Evolutionary conservation across 495 filamentous ascomycete species (phyloP).

Genomic region (Penicillium antarcticum): DNA sequence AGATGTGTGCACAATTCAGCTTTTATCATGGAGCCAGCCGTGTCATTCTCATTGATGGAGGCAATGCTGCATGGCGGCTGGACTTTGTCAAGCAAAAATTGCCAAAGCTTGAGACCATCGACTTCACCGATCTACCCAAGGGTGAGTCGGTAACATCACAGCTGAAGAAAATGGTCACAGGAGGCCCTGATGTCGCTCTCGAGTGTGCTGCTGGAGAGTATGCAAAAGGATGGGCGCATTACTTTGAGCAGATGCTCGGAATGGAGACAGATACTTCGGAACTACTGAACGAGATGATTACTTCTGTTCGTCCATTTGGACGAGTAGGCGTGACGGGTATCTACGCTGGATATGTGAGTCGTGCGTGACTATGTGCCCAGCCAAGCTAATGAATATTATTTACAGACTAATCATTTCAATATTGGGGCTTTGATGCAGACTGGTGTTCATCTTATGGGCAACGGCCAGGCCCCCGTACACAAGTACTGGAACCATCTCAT

Average conservation of each 20-base stretch:
- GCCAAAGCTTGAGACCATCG: conserved; percentile 58
- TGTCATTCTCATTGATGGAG: conserved; percentile 79
- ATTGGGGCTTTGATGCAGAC: conserved; percentile 85
- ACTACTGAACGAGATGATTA: conserved; percentile 85
- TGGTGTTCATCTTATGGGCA: conserved; percentile 76
- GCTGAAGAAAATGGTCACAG: conserved; percentile 69
- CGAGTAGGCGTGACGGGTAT: conserved; percentile 75
- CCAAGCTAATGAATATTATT: neutral
- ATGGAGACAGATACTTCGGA: conserved; percentile 85
- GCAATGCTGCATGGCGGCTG: conserved; percentile 58
- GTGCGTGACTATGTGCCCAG: neutral
- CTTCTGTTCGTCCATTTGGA: conserved; percentile 71
- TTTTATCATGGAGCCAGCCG: conserved; percentile 68
- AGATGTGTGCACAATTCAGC: conserved; percentile 74
- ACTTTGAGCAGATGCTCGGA: conserved; percentile 68
- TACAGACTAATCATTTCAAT: conserved; percentile 77
- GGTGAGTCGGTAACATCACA: conserved; percentile 62
- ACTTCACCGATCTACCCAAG: conserved; percentile 51
- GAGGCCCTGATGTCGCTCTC: conserved; percentile 72
- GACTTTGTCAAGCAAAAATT: conserved; percentile 62
- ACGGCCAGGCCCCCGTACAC: conserved; percentile 82
- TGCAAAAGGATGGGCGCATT: conserved; percentile 77
- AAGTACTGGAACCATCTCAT: conserved; percentile 77
- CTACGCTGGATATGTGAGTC: conserved; percentile 75
- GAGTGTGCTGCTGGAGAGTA: conserved; percentile 87